Conservation (phyloP, 495 filamentous ascomycete genomes). For the Hypoxylon trugodes region DNA sequence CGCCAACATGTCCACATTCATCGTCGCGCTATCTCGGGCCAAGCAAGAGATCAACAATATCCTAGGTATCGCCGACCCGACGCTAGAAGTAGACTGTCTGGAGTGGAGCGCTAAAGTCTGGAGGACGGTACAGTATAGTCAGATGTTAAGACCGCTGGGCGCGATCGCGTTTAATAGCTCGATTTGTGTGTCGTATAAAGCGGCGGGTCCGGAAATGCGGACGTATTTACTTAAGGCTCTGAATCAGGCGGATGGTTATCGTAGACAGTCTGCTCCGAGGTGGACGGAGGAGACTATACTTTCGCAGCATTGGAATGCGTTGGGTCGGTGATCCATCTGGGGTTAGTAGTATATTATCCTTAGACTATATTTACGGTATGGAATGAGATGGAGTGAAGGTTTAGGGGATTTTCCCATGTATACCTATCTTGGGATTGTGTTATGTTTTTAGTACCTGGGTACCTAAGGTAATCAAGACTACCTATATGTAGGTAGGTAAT, state of each 20-base stretch:
- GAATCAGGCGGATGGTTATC: slow-evolving; percentile 7
- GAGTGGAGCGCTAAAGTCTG: slow-evolving; percentile 15
- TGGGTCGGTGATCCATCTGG: slow-evolving; percentile 4
- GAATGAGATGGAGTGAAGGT: too few species aligned
- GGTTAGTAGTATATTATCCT: too few species aligned
- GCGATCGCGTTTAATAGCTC: slow-evolving; percentile 9
- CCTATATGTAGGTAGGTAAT: too few species aligned
- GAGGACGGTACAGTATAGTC: slow-evolving; percentile 14
- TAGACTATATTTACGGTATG: too few species aligned
- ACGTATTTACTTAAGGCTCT: slow-evolving; percentile 11
- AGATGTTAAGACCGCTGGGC: slow-evolving; percentile 18
- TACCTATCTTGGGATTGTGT: too few species aligned
- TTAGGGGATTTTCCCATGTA: too few species aligned
- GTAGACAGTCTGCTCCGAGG: neutral
- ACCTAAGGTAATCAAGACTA: too few species aligned
- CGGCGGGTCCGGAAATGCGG: neutral
- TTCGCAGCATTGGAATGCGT: neutral
- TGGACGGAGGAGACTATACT: slow-evolving; percentile 11
- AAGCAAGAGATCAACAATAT: slow-evolving; percentile 21
- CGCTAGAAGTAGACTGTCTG: slow-evolving; percentile 15
- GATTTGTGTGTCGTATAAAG: slow-evolving; percentile 16
- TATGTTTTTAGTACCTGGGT: too few species aligned
- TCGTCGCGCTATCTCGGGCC: slow-evolving; percentile 13
- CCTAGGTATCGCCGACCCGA: slow-evolving; percentile 5
- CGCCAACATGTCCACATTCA: slow-evolving; percentile 12